Conservation (phyloP, 768 basidiomycete genomes). For the Candolleomyces efflorescens region DNA sequence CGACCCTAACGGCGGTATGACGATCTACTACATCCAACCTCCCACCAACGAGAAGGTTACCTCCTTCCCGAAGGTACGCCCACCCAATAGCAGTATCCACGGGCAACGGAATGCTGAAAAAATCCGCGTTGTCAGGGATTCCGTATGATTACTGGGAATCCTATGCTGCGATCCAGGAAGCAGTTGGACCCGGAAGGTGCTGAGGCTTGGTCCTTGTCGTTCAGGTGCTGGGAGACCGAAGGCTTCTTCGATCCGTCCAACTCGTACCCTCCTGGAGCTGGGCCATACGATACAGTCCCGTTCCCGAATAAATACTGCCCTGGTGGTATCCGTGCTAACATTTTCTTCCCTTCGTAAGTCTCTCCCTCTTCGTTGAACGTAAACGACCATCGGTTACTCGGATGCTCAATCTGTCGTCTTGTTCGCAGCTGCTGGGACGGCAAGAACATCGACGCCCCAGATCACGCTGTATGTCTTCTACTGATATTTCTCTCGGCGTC, state of each 20-base stretch:
- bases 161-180: not conserved
- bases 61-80: not conserved
- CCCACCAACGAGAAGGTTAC: not conserved
- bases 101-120: not conserved
- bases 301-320: not conserved
- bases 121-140: not conserved
- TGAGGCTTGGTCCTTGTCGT: not conserved
- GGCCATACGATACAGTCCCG: not conserved
- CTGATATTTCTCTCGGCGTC: not conserved
- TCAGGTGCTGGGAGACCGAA: not conserved
- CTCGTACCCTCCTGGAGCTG: slow-evolving; percentile 1
- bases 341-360: slow-evolving; percentile 2
- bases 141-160: not conserved
- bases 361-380: too few relatives aligned
- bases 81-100: not conserved
- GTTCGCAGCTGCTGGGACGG: slow-evolving; percentile 8
- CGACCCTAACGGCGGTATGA: slow-evolving; percentile 1
- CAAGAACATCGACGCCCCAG: slow-evolving; percentile 3
- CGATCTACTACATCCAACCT: slow-evolving; percentile 6
- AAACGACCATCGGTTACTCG: too few relatives aligned
- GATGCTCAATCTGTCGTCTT: not conserved
- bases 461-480: slow-evolving; percentile 2
- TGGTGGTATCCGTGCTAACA: slow-evolving; percentile 2
- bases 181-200: not conserved
- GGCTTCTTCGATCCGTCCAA: slow-evolving; percentile 5